A percentile compares a stretch with the other conserved stretches of the same genome.
phyloP scores from a whole-genome alignment of 805 yeast genomes.

The Starmerella apis region DNA sequence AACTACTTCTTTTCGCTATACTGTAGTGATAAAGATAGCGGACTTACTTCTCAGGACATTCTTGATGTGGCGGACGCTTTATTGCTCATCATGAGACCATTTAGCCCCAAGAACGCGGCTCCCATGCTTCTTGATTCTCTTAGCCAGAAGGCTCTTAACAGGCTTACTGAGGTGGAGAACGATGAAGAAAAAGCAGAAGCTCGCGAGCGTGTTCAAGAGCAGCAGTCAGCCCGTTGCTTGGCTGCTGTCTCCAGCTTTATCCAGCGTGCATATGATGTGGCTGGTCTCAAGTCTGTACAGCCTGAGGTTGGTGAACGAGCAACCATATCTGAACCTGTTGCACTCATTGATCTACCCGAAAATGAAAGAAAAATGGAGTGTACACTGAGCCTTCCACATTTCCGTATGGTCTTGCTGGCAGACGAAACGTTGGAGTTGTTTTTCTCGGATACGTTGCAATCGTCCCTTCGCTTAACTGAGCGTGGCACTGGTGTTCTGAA shows the following conservation, averaged over 20 bases:
- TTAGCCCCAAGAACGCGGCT: constrained; percentile 55
- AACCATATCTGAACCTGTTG: constrained; percentile 27
- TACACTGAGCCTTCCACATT: constrained; percentile 43
- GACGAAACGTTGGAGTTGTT: constrained; percentile 86
- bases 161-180: constrained; percentile 28
- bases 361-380: background rate
- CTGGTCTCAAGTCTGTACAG: constrained; percentile 17
- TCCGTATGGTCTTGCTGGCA: constrained; percentile 87
- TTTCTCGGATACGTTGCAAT: constrained; percentile 57
- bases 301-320: constrained; percentile 17
- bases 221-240: constrained; percentile 46
- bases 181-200: constrained; percentile 34
- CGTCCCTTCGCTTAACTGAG: constrained; percentile 49
- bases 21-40: constrained; percentile 7
- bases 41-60: constrained; percentile 63
- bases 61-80: constrained; percentile 80
- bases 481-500: constrained; percentile 39
- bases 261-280: constrained; percentile 65
- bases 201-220: constrained; percentile 44
- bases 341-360: constrained; percentile 33
- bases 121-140: constrained; percentile 43
- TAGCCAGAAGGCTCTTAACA: constrained; percentile 41
- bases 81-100: constrained; percentile 69
- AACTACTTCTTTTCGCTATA: constrained; percentile 71
- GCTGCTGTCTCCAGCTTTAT: constrained; percentile 80